Evolutionary conservation across 768 basidiomycete species (phyloP), one percentile per base, ranked within the genome.

Genomic region (Dentipellis fragilis): DNA sequence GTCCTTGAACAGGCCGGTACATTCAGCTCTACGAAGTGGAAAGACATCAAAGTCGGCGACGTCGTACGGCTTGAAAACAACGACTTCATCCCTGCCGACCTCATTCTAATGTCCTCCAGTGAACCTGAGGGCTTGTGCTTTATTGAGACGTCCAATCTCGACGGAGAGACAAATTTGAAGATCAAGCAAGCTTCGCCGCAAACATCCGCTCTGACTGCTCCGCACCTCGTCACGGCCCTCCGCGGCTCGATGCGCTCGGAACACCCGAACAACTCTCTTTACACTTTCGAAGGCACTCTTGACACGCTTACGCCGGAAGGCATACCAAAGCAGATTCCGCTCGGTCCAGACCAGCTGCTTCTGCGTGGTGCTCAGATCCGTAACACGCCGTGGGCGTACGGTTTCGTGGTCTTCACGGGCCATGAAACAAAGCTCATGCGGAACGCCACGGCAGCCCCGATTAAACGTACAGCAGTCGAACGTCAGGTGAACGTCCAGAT

Each of bases 341-440:
- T 98, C 14, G 93, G 94, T 3, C 95, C 96, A 0, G 93, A 96
- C 66, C 96, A 99, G 68, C 76, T 98, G 64, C 77, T 98, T 10
- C 74, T 99, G 40, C 84, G 96, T 35, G 96, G 96, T 1, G 94
- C 96, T 29, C 96, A 99, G 67, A 68, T 99, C 55, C 79, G 96
- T 55, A 99, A 99, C 68, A 98, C 96, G 2, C 84, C 87, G 9
- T 99, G 96, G 96, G 80, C 89, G 29, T 98, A 97, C 68, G 95
- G 94, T 11, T 66, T 99, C 8, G 86, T 85, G 36, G 88, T 98
- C 42, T 97, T 93, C 63, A 95, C 93, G 0, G 96, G 96, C 0
- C 96, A 98, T 65, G 94, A 99, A 74, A 98, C 96, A 17, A 99
- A 99, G 69, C 71, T 99, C 38, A 94, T 98, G 93, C 81, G 91